phyloP scores from a whole-genome alignment of 2,329 filamentous ascomycete genomes.

The Peltaster fructicola region DNA sequence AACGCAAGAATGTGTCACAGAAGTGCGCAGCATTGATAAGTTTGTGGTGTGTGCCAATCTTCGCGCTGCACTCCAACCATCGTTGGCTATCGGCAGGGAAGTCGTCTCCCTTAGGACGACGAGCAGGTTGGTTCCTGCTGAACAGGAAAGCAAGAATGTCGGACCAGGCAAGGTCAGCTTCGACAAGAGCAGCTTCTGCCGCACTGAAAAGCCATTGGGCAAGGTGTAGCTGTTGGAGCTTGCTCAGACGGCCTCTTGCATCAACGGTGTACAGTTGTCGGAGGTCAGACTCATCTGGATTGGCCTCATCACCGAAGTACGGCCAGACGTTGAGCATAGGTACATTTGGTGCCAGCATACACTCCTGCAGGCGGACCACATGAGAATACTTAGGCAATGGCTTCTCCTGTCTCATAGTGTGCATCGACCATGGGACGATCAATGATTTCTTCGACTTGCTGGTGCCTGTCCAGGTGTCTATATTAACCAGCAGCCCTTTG shows the following conservation, averaged over 20 bases:
- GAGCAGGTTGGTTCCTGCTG: slow-evolving; percentile 13
- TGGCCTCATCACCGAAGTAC: slow-evolving; percentile 20
- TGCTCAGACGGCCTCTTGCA: slow-evolving; percentile 18
- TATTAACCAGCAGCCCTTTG: no score
- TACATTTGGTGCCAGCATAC: slow-evolving; percentile 25
- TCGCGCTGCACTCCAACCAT: neutral
- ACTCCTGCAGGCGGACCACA: slow-evolving; percentile 24
- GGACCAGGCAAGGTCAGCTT: slow-evolving; percentile 20
- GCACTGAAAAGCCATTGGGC: no score
- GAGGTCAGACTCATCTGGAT: slow-evolving; percentile 14
- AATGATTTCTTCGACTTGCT: no score
- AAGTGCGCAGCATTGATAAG: slow-evolving; percentile 19
- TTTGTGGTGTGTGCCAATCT: slow-evolving; percentile 4
- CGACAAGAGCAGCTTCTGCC: slow-evolving; percentile 19
- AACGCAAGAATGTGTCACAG: slow-evolving; percentile 20
- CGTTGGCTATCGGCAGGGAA: slow-evolving; percentile 6
- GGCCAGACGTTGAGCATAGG: slow-evolving; percentile 24
- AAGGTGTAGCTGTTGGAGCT: slow-evolving; percentile 19
- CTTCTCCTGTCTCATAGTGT: slow-evolving; percentile 2
- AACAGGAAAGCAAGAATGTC: slow-evolving; percentile 24
- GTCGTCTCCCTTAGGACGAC: no score
- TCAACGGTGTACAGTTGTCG: slow-evolving; percentile 14
- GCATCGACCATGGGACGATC: no score
- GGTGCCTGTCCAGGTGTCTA: no score
- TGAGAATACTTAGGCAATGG: slow-evolving; percentile 23